Base-by-base conservation (phyloP, 2,329 filamentous ascomycete genomes). In the Aspergillaceae sp. region DNA sequence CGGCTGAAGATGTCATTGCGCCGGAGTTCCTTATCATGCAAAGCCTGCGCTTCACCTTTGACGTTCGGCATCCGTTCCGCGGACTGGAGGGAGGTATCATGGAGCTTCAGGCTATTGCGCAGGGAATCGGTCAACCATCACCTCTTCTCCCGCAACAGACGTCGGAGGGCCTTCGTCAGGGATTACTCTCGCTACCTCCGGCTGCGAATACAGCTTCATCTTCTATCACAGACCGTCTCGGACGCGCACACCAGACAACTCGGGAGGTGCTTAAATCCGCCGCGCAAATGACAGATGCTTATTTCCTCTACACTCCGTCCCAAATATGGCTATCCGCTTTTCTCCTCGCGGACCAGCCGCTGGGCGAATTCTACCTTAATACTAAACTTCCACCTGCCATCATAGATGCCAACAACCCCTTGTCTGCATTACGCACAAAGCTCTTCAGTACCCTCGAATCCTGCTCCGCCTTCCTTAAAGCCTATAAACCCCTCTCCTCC, bases 11-110 rank as follows among this genome's bases (percentile, higher is more conserved):
- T 53, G 83, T 98, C 7, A 78, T 97, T 9, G 88, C 88, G 0
- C 89, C 90, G 2, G 92, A 98, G 67, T 97, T 94, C 63, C 75
- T 95, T 36, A 78, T 98, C 40, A 91, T 90, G 47, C 91, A 97
- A 69, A 89, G 87, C 10, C 79, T 97, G 7, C 81, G 91, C 43
- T 98, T 96, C 68, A 89, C 88, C 40, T 89, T 98, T 60, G 90
- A 97, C 54, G 86, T 98, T 2, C 81, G 84, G 42, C 92, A 97
- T 63, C 92, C 92, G 0, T 92, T 88, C 62, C 83, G 90, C 38
- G 88, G 85, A 0, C 75, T 97, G 1, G 88, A 94, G 63, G 92
- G 90, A 30, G 84, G 84, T 1, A 75, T 94, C 42, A 83, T 96
- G 76, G 89, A 96, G 65, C 72, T 96, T 42, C 73, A 83, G 48